These are phyloP conservation scores for Pseudogymnoascus sp. DNA, from an alignment of 2,329 filamentous ascomycete genomes.

Conservation along the genomic window DNA sequence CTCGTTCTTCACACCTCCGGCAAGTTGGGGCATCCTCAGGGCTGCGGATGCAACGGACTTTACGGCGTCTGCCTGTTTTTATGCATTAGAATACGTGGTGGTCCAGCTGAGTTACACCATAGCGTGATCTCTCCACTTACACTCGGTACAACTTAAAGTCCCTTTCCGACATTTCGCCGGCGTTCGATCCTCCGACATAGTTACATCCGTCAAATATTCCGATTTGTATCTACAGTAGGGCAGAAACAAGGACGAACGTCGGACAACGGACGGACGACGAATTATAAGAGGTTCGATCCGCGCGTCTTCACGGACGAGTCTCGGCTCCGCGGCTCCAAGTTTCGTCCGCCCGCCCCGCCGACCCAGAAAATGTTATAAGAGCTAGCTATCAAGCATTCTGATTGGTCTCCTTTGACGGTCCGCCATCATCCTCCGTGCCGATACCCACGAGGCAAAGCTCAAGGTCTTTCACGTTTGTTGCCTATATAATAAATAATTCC, in stretches of 20 bases:
- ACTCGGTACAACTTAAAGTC: constrained; percentile 27
- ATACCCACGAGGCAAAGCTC: background rate
- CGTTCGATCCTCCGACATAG: constrained; percentile 13
- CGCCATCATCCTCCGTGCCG: background rate
- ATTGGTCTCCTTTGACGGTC: background rate
- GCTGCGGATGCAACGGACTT: constrained; percentile 26
- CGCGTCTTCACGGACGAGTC: background rate
- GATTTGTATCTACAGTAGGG: background rate
- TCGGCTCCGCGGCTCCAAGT: background rate
- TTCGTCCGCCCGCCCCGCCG: background rate
- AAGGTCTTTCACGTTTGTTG: background rate
- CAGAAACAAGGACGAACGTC: background rate
- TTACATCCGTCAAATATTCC: background rate
- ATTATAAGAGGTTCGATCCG: background rate
- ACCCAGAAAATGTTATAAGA: background rate
- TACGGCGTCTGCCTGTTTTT: constrained; percentile 25
- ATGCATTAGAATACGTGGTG: constrained; percentile 9
- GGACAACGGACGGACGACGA: background rate
- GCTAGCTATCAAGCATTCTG: background rate
- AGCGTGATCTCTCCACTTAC: constrained; percentile 14
- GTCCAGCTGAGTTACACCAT: background rate
- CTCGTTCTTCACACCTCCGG: constrained; percentile 17
- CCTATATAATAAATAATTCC: background rate
- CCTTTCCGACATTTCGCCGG: constrained; percentile 21
- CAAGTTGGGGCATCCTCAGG: constrained; percentile 20